phyloP scores from a whole-genome alignment of 306 rosid species.

The Trichosanthes cucumerina region DNA sequence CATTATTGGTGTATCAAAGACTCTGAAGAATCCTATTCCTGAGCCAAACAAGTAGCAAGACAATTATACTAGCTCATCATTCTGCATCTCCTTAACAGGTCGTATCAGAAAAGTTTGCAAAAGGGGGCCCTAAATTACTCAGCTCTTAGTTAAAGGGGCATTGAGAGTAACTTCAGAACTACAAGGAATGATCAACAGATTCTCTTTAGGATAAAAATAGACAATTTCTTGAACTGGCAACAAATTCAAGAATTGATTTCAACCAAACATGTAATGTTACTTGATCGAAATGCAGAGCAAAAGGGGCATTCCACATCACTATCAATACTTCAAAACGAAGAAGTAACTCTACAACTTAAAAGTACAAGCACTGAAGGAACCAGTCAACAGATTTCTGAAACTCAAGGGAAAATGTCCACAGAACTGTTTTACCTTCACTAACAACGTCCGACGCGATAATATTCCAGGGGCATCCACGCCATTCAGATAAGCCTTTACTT shows the following conservation, averaged over 20 bases:
- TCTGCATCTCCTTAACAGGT: neutral
- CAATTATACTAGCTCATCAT: neutral
- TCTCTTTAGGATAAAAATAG: neutral
- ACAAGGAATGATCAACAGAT: neutral
- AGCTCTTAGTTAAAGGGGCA: neutral
- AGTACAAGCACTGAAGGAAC: neutral
- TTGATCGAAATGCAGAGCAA: neutral
- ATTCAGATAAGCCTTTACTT: constrained; percentile 90
- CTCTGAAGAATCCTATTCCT: neutral
- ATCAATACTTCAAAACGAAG: constrained; percentile 10
- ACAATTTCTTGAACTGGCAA: neutral
- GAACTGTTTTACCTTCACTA: constrained; percentile 51
- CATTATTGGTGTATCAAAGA: neutral
- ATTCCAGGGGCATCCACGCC: constrained; percentile 94
- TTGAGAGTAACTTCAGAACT: neutral
- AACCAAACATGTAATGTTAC: neutral
- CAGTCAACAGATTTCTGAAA: neutral
- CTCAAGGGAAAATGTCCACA: neutral
- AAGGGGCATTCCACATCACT: neutral
- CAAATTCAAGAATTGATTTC: neutral
- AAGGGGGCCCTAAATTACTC: neutral
- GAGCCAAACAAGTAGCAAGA: neutral
- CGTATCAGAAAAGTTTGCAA: neutral
- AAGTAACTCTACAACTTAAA: neutral
- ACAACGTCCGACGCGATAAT: constrained; percentile 41